Base-by-base conservation (phyloP, 2,329 filamentous ascomycete genomes). In the Ophiostoma fasciatum region DNA sequence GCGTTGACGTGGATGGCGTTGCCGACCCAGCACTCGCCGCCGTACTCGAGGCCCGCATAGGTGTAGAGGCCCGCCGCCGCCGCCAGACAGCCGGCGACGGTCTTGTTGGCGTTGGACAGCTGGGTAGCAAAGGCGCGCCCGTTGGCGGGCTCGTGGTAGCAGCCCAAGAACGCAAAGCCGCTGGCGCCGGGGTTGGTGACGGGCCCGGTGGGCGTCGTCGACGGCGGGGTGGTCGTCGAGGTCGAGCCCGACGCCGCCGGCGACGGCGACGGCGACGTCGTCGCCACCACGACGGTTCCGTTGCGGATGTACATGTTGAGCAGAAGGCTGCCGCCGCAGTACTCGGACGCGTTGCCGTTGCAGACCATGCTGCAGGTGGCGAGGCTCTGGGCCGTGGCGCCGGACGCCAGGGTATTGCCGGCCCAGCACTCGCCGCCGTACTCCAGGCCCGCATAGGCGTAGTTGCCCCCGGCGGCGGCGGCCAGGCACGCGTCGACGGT, bases 21-120 rank as follows among this genome's bases (percentile, higher is more conserved):
- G 17, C 31, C 40, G 21, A 30, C 35, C 45, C 45, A 46, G 22
- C 45, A 46, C 33, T 70, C 65, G 20, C 62, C 55, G 9, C 64
- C 63, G 41, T 64, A 70, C 45, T 71, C 65, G 6, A 64, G 62
- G 3, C 60, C 66, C 53, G 60, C 69, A 44, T 63, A 67, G 31
- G 54, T 51, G 46, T 59, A 68, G 1, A 52, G 54, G 3, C 55
- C 41, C 11, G 34, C 29, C 3, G 33, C 26, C 1, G 36, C 36
- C 1, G 17, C 12, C 2, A 43, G 22, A 14, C 42, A 43, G 10
- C 52, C 58, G 14, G 36, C 41, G 3, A 51, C 48, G 3, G 45
- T 49, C 36, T 42, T 34, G 9, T 39, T 45, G 3, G 42, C 12
- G 18, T 35, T 40, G 1, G 42, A 29, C 15, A 42, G 36, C 37